Evolutionary conservation across 345 rosid species (phyloP), one percentile per base, ranked within the genome.

Genomic region (Orychophragmus violaceus): DNA sequence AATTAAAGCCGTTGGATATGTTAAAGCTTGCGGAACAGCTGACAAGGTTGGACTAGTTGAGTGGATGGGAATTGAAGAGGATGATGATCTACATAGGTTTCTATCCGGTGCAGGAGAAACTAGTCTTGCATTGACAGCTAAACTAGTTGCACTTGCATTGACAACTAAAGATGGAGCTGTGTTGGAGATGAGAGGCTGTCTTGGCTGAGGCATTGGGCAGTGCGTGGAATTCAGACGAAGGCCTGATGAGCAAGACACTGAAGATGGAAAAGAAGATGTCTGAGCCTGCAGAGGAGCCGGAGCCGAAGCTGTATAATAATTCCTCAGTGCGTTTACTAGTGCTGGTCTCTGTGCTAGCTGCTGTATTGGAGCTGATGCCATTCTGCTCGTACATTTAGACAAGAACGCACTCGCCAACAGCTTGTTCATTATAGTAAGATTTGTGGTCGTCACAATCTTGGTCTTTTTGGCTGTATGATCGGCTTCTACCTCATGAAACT

Each of bases 261-360:
- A 50, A 42, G 63, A 70, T 8, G 30, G 24, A 37, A 5, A 19
- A 30, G 57, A 48, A 64, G 72, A 42, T 56, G 62, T 13, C 62
- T 13, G 45, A n/a, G 12, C 55, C 53, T 64, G 76, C 64, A 71
- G 5, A 54, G 58, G 62, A 61, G 53, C 44, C 3, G 6, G 42
- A 33, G 42, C 8, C 3, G 35, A 23, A 44, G 50, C 45, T 45
- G 42, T 29, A 27, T 13, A 21, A 67, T 62, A 45, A 67, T 62
- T 68, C 41, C 77, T 61, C 58, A 22, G 53, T 54, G 77, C 64
- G 4, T 2, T 42, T 21, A 60, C 35, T 19, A 52, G 63, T 66
- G 58, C 42, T 66, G 77, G 68, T 60, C 53, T 59, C 59, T 68
- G 78, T 36, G 57, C 72, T 66, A 65, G 76, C 59, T 60, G 68